Evolutionary conservation across 2,329 filamentous ascomycete genomes (phyloP).

Genomic region (Cladophialophora carrionii): DNA sequence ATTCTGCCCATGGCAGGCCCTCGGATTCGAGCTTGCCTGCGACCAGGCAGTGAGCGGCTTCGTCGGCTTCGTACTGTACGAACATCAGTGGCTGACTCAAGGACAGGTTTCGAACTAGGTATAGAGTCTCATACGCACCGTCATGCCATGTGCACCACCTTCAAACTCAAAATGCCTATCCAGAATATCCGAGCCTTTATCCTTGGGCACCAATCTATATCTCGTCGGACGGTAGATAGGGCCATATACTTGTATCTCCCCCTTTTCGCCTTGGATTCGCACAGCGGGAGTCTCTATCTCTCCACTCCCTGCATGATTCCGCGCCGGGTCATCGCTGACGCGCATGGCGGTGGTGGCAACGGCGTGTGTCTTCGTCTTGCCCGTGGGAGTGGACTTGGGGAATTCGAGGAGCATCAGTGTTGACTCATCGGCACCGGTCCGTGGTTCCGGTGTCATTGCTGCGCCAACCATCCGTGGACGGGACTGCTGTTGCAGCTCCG

Average conservation of each 20-base stretch:
- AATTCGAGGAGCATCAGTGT: constrained; percentile 40
- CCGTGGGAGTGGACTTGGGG: constrained; percentile 28
- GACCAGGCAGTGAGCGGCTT: constrained; percentile 28
- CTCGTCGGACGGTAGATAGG: constrained; percentile 47
- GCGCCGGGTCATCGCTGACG: constrained; percentile 37
- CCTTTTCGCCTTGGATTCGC: constrained; percentile 40
- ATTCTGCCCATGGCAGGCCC: constrained; percentile 80
- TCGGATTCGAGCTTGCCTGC: constrained; percentile 75
- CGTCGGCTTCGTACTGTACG: constrained; percentile 34
- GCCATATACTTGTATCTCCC: constrained; percentile 40
- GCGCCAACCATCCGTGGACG: constrained; percentile 61
- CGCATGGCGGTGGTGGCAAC: constrained; percentile 41
- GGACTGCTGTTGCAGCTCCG: constrained; percentile 16
- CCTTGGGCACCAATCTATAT: constrained; percentile 76
- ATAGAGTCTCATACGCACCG: constrained; percentile 19
- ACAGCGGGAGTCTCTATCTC: constrained; percentile 38
- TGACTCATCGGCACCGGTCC: constrained; percentile 41
- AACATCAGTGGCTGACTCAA: background rate
- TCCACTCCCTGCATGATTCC: constrained; percentile 24
- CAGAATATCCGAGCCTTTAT: constrained; percentile 46
- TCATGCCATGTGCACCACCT: constrained; percentile 34
- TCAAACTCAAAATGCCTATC: constrained; percentile 33
- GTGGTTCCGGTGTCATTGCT: constrained; percentile 42
- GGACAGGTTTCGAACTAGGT: background rate
- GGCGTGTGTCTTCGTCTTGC: constrained; percentile 62